Evolutionary conservation across 2,329 filamentous ascomycete species (phyloP).

Genomic region (Phoma herbarum): DNA sequence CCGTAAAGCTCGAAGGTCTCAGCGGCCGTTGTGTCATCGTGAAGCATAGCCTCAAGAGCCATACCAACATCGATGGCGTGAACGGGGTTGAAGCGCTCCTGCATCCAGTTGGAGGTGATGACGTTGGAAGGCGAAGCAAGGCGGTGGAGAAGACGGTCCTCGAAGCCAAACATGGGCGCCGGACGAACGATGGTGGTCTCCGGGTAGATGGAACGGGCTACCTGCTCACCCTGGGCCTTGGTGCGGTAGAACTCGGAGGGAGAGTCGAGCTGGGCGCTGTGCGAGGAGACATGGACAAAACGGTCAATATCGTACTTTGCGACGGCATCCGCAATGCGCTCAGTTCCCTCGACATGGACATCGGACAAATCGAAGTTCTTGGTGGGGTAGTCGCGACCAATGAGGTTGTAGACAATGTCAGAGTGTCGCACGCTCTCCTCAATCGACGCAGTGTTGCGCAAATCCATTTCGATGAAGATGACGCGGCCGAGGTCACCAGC

Average conservation of each 20-base stretch:
- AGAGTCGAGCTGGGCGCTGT: slow-evolving; percentile 84
- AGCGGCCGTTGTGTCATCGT: slow-evolving; percentile 87
- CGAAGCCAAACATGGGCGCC: slow-evolving; percentile 91
- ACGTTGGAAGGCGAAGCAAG: slow-evolving; percentile 82
- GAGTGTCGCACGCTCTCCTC: slow-evolving; percentile 97
- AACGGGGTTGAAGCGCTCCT: slow-evolving; percentile 88
- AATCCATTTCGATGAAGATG: slow-evolving; percentile 91
- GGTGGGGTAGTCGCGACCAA: slow-evolving; percentile 93
- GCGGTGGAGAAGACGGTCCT: slow-evolving; percentile 88
- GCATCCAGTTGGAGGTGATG: slow-evolving; percentile 91
- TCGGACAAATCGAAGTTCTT: slow-evolving; percentile 97
- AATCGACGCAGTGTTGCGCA: slow-evolving; percentile 92
- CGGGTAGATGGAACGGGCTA: slow-evolving; percentile 88
- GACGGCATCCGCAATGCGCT: slow-evolving; percentile 91
- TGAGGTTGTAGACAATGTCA: slow-evolving; percentile 95
- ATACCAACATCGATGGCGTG: slow-evolving; percentile 91
- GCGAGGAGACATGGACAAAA: slow-evolving; percentile 95
- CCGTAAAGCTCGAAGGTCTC: slow-evolving; percentile 96
- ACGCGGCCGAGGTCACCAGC: slow-evolving; percentile 93
- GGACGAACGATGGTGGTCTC: slow-evolving; percentile 97
- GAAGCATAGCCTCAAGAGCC: slow-evolving; percentile 87
- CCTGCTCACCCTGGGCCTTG: slow-evolving; percentile 85
- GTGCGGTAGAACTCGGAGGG: slow-evolving; percentile 89
- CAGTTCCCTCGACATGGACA: slow-evolving; percentile 89
- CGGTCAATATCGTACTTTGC: slow-evolving; percentile 98